These are phyloP conservation scores for Candida ficus DNA, from an alignment of 805 yeast species.

Conservation along the genomic window DNA sequence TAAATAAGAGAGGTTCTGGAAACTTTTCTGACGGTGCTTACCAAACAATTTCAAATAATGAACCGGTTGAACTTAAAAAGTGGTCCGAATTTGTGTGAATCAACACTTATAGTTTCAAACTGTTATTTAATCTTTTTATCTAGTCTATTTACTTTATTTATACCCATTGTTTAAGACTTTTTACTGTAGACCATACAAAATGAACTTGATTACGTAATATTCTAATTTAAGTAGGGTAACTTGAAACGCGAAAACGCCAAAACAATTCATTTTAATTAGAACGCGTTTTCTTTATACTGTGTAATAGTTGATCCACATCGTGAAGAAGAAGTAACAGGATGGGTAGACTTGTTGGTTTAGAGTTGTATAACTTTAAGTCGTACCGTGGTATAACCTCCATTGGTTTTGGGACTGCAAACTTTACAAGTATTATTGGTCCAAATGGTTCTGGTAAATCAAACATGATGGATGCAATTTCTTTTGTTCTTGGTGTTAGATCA, in stretches of 20 bases:
- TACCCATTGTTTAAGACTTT: not conserved
- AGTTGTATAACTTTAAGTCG: conserved; percentile 84
- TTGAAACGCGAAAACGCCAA: conserved; percentile 1
- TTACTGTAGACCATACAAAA: not conserved
- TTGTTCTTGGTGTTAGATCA: conserved; percentile 82
- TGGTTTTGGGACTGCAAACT: conserved; percentile 78
- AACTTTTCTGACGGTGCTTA: not conserved
- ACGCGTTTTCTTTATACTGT: not conserved
- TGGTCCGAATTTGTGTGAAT: not conserved
- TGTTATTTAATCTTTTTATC: not conserved
- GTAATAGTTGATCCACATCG: too few species aligned
- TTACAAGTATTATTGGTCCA: conserved; percentile 95
- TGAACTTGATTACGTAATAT: too few species aligned
- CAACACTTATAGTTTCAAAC: not conserved
- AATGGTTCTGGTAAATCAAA: conserved; percentile 98
- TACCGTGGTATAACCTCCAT: conserved; percentile 71
- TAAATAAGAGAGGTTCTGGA: not conserved
- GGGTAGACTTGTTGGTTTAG: conserved; percentile 82
- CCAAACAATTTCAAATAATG: not conserved
- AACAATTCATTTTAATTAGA: not conserved
- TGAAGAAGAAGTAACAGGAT: conserved; percentile 30
- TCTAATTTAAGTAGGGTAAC: not conserved
- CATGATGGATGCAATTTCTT: conserved; percentile 95
- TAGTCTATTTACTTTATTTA: not conserved
- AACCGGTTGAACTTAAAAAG: not conserved